Conservation (phyloP, 2,329 filamentous ascomycete species). For the Emmonsiellopsis sp. region DNA sequence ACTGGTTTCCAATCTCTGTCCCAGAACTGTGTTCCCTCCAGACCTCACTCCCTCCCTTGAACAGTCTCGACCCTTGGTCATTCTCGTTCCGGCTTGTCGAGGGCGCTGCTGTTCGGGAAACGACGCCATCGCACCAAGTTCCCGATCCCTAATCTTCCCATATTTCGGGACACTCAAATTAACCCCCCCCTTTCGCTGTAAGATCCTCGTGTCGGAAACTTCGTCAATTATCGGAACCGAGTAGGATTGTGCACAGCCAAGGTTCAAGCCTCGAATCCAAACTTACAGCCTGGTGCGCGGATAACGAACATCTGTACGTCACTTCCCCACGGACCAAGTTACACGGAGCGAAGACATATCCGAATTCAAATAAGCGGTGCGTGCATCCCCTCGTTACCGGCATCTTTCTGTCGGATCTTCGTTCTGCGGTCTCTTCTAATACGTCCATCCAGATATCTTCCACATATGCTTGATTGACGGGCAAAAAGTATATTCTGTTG, state of each 20-base stretch:
- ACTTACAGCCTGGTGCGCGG: not conserved
- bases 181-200: not conserved
- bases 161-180: not conserved
- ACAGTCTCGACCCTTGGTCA: not conserved
- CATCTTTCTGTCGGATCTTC: not conserved
- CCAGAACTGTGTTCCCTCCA: not conserved
- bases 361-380: not conserved
- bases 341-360: not conserved
- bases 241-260: not conserved
- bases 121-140: not conserved
- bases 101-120: not conserved
- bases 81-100: not conserved
- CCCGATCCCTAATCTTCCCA: not conserved
- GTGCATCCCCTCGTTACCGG: not conserved
- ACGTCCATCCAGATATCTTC: not conserved
- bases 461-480: not conserved
- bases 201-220: not conserved
- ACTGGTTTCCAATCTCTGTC: slow-evolving; percentile 1
- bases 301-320: slow-evolving; percentile 1
- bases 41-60: not conserved
- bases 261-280: not conserved
- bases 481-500: not conserved
- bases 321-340: not conserved
- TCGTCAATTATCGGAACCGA: not conserved
- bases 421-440: not conserved